Evolutionary conservation across 1,284 basidiomycete species (phyloP), one percentile per base, ranked within the genome.

Genomic region (Irpex sp.): DNA sequence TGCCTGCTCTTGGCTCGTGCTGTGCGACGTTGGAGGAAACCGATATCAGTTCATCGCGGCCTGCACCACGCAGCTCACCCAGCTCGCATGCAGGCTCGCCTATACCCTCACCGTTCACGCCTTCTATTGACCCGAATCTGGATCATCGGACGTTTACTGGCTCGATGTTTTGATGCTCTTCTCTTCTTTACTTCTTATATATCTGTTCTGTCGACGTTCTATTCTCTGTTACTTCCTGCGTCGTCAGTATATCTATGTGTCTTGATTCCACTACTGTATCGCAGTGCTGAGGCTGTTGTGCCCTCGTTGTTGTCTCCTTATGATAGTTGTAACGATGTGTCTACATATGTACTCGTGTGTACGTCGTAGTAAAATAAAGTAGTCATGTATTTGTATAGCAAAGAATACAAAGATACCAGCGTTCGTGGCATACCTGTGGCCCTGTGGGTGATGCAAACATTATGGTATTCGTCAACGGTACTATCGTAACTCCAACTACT

Each of bases 21-120:
- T 52, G 57, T 38, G 17, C n/a, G 34, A 58, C 54, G 37, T n/a
- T 62, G n/a, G 55, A 11, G 8, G 44, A 52, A 37, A 44, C 55
- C 21, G 51, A 57, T 36, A 57, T 36, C 8, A 17, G 21, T 26
- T 26, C 11, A 8, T 36, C 26, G 8, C 9, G 15, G 34, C 31
- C 54, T 56, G 54, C 34, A 40, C 13, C 59, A 37, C 21, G 38
- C 13, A 57, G 61, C 59, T 36, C 21, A 26, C 5, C 60, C 7
- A 44, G 57, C 15, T 57, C 58, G 49, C 31, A 17, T 40, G 15
- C 60, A 15, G 47, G 47, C 49, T 60, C 55, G 15, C 61, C 64
- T n/a, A 47, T 62, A 61, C 61, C 64, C 38, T 51, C 58, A n/a
- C 47, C 61, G 48, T 63, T 51, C 37, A 6, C 61, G 49, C 61